These are phyloP conservation scores for Psilocybe tampanensis DNA, from an alignment of 768 basidiomycete genomes.

Conservation along the genomic window DNA sequence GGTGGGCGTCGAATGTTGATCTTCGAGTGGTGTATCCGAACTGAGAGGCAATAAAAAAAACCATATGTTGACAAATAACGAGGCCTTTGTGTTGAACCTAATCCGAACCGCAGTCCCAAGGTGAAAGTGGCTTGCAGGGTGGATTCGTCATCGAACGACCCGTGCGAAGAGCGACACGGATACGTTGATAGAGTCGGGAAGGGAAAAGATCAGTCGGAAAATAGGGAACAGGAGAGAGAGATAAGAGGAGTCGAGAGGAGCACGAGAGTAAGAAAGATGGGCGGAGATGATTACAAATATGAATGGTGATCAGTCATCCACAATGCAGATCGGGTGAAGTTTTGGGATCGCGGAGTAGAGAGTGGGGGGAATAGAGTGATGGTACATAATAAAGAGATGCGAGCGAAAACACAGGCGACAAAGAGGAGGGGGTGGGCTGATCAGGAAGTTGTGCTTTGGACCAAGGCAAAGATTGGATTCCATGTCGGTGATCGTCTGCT, in stretches of 20 bases:
- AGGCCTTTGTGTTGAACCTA: constrained; percentile 25
- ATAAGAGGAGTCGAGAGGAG: constrained; percentile 9
- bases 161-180: constrained; percentile 17
- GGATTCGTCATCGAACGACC: constrained; percentile 20
- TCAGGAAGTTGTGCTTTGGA: constrained; percentile 19
- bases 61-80: constrained; percentile 23
- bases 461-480: constrained; percentile 27
- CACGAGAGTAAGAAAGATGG: constrained; percentile 15
- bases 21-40: constrained; percentile 1
- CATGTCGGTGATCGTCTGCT: constrained; percentile 28
- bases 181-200: constrained; percentile 15
- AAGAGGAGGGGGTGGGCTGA: constrained; percentile 17
- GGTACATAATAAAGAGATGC: constrained; percentile 46
- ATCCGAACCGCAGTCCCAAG: constrained; percentile 18
- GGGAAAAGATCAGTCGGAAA: constrained; percentile 25
- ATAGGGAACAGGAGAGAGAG: constrained; percentile 17
- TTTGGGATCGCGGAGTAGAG: constrained; percentile 18
- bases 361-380: constrained; percentile 23
- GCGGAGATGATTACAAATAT: constrained; percentile 16
- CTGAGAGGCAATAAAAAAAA: constrained; percentile 20
- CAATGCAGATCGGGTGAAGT: constrained; percentile 21
- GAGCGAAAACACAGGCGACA: constrained; percentile 30
- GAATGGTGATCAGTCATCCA: constrained; percentile 30
- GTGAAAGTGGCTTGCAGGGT: constrained; percentile 9
- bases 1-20: not conserved